These are phyloP conservation scores for Hanseniaspora occidentalis DNA, from an alignment of 805 yeast genomes.

Conservation along the genomic window DNA sequence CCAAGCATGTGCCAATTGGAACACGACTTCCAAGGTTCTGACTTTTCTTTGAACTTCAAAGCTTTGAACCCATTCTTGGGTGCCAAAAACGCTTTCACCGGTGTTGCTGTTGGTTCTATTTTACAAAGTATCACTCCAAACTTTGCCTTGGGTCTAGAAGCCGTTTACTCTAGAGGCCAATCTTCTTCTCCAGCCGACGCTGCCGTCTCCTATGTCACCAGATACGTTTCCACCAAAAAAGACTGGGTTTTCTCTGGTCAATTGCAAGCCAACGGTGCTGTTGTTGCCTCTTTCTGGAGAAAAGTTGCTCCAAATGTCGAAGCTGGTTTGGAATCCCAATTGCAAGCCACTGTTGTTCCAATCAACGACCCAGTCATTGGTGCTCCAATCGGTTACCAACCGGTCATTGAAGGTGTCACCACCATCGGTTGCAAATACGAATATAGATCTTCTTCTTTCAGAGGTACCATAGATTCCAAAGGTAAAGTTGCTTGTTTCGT, in stretches of 20 bases:
- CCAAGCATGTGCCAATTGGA: conserved; percentile 92
- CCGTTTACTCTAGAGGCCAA: conserved; percentile 65
- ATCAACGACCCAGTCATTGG: conserved; percentile 65
- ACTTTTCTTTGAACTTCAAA: conserved; percentile 81
- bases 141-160: conserved; percentile 82
- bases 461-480: conserved; percentile 84
- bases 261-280: conserved; percentile 83
- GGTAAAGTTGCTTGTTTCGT: conserved; percentile 87
- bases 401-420: conserved; percentile 81
- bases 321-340: conserved; percentile 83
- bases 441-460: conserved; percentile 89
- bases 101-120: conserved; percentile 84
- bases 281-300: conserved; percentile 87
- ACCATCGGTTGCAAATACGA: conserved; percentile 95
- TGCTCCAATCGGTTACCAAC: conserved; percentile 69
- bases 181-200: conserved; percentile 79
- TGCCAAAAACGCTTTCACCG: conserved; percentile 45
- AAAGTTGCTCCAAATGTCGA: conserved; percentile 86
- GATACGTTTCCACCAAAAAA: conserved; percentile 59
- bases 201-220: conserved; percentile 77
- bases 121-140: conserved; percentile 80
- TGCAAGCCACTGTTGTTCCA: conserved; percentile 66
- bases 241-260: conserved; percentile 93
- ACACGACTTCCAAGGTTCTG: conserved; percentile 87
- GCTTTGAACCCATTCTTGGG: conserved; percentile 77